Evolutionary conservation across 1,139 yeast genomes (phyloP).

Genomic region (Pichia sp.): DNA sequence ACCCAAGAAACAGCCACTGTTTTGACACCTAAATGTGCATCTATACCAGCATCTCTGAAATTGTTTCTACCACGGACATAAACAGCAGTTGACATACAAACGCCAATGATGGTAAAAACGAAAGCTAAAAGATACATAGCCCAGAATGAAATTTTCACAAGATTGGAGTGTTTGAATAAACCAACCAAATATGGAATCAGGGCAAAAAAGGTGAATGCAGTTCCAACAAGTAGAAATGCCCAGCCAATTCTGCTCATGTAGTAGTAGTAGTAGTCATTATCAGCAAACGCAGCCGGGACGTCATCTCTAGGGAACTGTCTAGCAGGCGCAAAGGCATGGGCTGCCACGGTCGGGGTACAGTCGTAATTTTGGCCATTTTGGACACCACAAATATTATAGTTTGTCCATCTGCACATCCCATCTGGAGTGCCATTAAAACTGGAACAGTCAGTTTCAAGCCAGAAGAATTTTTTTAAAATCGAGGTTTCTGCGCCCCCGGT

Average conservation of each 20-base stretch:
- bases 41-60: constrained; percentile 42
- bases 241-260: constrained; percentile 62
- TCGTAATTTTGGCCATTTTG: constrained; percentile 32
- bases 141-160: constrained; percentile 10
- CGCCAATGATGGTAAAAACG: constrained; percentile 49
- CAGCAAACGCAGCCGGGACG: constrained; percentile 44
- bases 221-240: constrained; percentile 58
- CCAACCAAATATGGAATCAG: constrained; percentile 23
- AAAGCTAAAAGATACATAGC: constrained; percentile 34
- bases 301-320: constrained; percentile 43
- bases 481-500: constrained; percentile 50
- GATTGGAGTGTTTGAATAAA: constrained; percentile 11
- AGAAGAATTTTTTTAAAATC: constrained; percentile 50
- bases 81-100: constrained; percentile 59
- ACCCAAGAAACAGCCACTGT: constrained; percentile 24
- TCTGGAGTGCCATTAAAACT: constrained; percentile 42
- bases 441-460: constrained; percentile 66
- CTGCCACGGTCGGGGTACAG: constrained; percentile 48
- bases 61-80: constrained; percentile 55
- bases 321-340: constrained; percentile 60
- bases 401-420: constrained; percentile 59
- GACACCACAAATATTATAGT: constrained; percentile 52
- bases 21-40: constrained; percentile 49
- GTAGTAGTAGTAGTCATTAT: constrained; percentile 45
- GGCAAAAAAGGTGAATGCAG: constrained; percentile 49